A percentile compares a stretch with the other conserved stretches of the same genome.
phyloP scores from a whole-genome alignment of 192 early-diverging fungal species.

The Funneliformis geosporum region DNA sequence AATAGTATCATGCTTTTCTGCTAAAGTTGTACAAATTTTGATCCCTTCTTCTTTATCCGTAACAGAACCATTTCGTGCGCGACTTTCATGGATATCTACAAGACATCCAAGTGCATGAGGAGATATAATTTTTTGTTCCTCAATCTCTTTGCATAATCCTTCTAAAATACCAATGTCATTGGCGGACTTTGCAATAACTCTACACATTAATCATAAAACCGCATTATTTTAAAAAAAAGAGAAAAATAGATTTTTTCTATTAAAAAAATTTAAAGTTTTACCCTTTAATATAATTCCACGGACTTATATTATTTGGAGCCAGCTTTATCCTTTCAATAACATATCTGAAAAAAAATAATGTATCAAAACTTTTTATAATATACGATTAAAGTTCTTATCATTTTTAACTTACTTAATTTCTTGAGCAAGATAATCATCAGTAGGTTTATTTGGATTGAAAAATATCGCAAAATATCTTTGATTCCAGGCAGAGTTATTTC shows the following conservation, averaged over 20 bases:
- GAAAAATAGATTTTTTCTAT: too few relatives aligned
- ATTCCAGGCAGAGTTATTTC: conserved; percentile 99
- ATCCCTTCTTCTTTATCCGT: conserved; percentile 43
- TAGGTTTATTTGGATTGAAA: conserved; percentile 36
- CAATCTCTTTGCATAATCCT: conserved; percentile 45
- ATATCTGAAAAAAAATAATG: conserved; percentile 47
- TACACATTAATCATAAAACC: conserved; percentile 12
- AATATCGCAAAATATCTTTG: conserved; percentile 85
- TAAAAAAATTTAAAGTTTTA: too few relatives aligned
- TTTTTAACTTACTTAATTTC: conserved; percentile 71
- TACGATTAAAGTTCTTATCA: not conserved
- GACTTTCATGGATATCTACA: conserved; percentile 52
- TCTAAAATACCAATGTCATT: conserved; percentile 41
- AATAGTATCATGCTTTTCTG: conserved; percentile 60
- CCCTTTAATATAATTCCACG: conserved; percentile 91
- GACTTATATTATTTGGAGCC: conserved; percentile 89
- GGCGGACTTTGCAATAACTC: conserved; percentile 43
- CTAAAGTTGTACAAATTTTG: conserved; percentile 54
- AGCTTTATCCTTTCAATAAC: conserved; percentile 66
- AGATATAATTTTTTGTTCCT: conserved; percentile 39
- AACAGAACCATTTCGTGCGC: conserved; percentile 39
- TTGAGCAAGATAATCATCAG: conserved; percentile 46
- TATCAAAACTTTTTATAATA: conserved; percentile 3
- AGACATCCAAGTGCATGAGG: conserved; percentile 43
- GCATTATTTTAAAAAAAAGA: not conserved